Conservation (phyloP, 768 basidiomycete species). For the Cystobasidium onofrii region DNA sequence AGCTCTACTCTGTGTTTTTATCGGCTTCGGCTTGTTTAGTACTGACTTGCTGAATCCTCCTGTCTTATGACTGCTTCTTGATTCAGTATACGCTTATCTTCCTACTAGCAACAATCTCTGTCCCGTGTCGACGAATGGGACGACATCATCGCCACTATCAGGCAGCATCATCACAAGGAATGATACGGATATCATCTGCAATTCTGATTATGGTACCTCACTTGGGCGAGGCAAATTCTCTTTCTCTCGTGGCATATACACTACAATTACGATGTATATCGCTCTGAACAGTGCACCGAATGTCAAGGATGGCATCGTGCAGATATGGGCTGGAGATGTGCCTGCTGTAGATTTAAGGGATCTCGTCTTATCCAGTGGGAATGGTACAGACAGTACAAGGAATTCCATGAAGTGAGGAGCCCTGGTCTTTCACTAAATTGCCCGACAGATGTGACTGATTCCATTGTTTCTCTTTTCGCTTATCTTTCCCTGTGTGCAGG, state of each 20-base stretch:
- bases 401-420: not conserved
- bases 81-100: slow-evolving; percentile 15
- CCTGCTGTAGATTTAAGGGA: not conserved
- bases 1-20: too few relatives aligned
- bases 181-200: slow-evolving; percentile 2
- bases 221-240: slow-evolving; percentile 4
- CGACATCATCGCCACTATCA: not conserved
- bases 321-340: not conserved
- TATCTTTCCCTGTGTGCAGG: too few relatives aligned
- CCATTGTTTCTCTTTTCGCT: too few relatives aligned
- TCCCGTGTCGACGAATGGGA: slow-evolving; percentile 48
- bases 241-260: not conserved
- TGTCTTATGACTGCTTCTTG: too few relatives aligned
- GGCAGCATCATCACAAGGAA: not conserved
- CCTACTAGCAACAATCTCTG: slow-evolving; percentile 54
- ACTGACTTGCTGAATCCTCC: too few relatives aligned
- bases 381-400: not conserved
- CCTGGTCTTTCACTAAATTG: not conserved
- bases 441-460: too few relatives aligned
- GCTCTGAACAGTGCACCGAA: not conserved
- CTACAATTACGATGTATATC: not conserved
- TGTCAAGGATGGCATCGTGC: not conserved
- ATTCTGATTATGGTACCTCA: slow-evolving; percentile 17
- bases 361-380: not conserved
- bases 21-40: too few relatives aligned